Evolutionary conservation across 306 rosid species (phyloP), one percentile per base, ranked within the genome.

Genomic region (Sesbania bispinosa): DNA sequence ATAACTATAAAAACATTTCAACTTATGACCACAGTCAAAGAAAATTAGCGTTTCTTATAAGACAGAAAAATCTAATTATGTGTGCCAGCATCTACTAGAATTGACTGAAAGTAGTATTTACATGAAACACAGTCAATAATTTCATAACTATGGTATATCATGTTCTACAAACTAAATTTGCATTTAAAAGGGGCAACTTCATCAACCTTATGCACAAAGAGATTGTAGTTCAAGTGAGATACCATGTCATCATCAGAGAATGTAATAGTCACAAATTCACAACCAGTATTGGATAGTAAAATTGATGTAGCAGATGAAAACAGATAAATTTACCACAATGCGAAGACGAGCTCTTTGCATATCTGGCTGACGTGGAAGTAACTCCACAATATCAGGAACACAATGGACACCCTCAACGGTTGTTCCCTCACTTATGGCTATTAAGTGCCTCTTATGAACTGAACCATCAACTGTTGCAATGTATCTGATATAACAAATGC

Each of bases 391-490:
- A 79, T 93, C 97, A 52, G 98, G 98, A 38, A 71, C 51, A 81
- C 98, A 90, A 78, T 51, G 97, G 76, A 86, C 70, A 0, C 97
- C 97, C 10, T 88, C 98, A 57, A 93, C 67, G 59, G 79, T 67
- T 53, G 97, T 81, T 69, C 97, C 98, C 69, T 84, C 92, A 39
- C 96, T 86, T 62, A 93, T 84, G 66, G 90, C 59, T 21, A 79
- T 63, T 77, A 94, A 80, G 81, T 86, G 93, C 80, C 78, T 84
- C 89, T 87, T 90, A 83, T 85, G 80, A 72, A 94, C 89, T 33
- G 20, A 65, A 13, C 96, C 94, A 77, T 90, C 89, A 78, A 93
- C 77, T 20, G 87, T 82, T 54, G 97, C 96, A 84, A 93, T 88
- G 75, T 93, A 93, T 73, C 98, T 93, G 75, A 75, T 77, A 57